Base-by-base conservation (phyloP, 805 yeast species). In the Ogataea philodendri region DNA sequence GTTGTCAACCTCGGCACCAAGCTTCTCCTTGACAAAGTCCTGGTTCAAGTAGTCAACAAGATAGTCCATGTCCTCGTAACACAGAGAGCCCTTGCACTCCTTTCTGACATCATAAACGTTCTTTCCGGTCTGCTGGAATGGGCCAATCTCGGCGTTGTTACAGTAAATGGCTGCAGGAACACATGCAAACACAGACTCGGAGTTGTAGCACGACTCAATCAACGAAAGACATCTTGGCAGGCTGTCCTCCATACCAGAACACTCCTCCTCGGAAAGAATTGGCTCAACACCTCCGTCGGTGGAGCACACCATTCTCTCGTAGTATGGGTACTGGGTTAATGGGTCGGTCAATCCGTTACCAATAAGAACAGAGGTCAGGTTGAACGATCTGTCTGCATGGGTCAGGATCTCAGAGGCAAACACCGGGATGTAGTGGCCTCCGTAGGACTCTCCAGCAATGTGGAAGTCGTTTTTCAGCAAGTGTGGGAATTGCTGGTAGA, bases 331-430 rank as follows among this genome's bases (percentile, higher is more conserved):
- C 68, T 88, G 96, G 28, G 74, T 71, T 41, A 82, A 66, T 3
- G 95, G 83, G 59, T 87, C 95, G 22, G 95, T 86, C 49, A 89
- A 75, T 35, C 97, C 97, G 59, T 89, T 89, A 44, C 97, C 97
- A 53, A 89, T 89, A 57, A 90, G 56, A 13, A 89, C 80, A 3
- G 96, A 84, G 9, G 83, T 66, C 48, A 88, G 69, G 51, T 85
- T 76, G 54, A 81, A 78, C 14, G 72, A 63, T 38, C 77, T 65
- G 48, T 66, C 71, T n/a, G 68, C 69, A 45, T 74, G 76, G 25
- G 69, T 64, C 49, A 76, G 60, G 41, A 76, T 75, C 54, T 76
- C 81, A 33, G 71, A 55, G 9, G 80, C 78, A 54, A 75, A 79
- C 7, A 72, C 76, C 8, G 93, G 93, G 39, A 84, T 80, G 59